These are phyloP conservation scores for Pestalotiopsis sp. DNA, from an alignment of 2,329 filamentous ascomycete species.

Conservation along the genomic window DNA sequence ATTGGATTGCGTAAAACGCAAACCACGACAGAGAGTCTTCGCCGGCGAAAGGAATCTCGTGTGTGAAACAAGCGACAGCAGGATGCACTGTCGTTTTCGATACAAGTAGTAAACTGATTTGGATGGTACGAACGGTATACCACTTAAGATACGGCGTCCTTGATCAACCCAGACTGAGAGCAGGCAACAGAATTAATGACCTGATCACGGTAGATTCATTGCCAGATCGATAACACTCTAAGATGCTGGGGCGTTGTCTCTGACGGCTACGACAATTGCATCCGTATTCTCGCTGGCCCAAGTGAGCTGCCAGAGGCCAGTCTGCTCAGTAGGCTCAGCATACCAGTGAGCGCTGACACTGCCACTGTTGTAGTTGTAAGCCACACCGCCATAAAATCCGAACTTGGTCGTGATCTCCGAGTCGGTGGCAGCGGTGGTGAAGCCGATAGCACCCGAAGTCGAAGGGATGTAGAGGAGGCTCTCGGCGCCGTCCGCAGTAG, in stretches of 20 bases:
- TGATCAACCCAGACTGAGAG: too few species aligned
- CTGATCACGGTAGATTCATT: too few species aligned
- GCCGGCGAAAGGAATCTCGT: too few species aligned
- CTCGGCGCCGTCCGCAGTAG: conserved; percentile 19
- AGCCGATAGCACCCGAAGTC: conserved; percentile 21
- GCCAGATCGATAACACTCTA: not conserved
- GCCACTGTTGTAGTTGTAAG: not conserved
- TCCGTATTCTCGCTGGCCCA: conserved; percentile 25
- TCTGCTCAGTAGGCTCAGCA: conserved; percentile 19
- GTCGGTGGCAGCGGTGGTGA: conserved; percentile 15
- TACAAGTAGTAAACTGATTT: too few species aligned
- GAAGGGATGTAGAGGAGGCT: conserved; percentile 24
- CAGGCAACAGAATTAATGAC: too few species aligned
- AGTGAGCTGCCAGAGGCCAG: conserved; percentile 22
- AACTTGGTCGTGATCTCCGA: conserved; percentile 22
- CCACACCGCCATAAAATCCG: conserved; percentile 23
- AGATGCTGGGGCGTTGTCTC: not conserved
- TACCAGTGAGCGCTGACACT: conserved; percentile 25
- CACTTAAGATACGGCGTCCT: too few species aligned
- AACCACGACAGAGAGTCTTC: too few species aligned
- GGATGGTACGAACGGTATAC: too few species aligned
- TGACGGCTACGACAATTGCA: not conserved
- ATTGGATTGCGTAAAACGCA: too few species aligned
- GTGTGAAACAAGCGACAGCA: too few species aligned
- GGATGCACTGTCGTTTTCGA: too few species aligned